Base-by-base conservation (phyloP, 2,329 filamentous ascomycete species). In the Colletotrichum sansevieriae region DNA sequence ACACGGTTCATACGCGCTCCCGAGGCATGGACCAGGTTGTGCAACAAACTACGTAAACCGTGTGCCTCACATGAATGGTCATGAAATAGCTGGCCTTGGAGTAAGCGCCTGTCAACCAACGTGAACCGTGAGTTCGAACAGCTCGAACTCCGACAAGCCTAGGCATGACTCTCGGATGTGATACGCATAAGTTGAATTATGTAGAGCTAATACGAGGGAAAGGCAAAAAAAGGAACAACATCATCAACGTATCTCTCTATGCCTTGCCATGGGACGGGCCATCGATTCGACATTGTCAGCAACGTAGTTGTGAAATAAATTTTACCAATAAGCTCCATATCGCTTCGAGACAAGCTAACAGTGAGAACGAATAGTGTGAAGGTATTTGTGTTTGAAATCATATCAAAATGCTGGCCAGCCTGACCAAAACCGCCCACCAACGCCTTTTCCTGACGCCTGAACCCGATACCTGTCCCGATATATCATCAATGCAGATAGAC, bases 361-460 rank as follows among this genome's bases (percentile, higher is more conserved):
- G 2, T 29, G 5, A 29, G 29, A 9, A 29, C 8, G 25, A 13
- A 35, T 13, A 55, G 52, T 22, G 52, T 22, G 52, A 55, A 55
- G 13, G 49, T 54, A 4, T 37, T 41, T 41, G 12, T 55, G 43
- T 55, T 41, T 41, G 3, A 29, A 55, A 33, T 35, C 33, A 13
- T 55, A 1, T 55, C 35, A 37, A 41, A 55, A 55, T 55, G 52
- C 52, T 41, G 11, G 5, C 8, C 35, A 18, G 37, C 52, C 52
- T n/a, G 22, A 15, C 35, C 35, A 18, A 25, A 55, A 55, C 12
- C 35, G 25, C 22, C 18, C 18, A 55, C 18, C 33, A 55, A 55
- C 52, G 52, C 52, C 35, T 41, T 20, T 18, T 13, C 52, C 33
- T 18, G n/a, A 55, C 52, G 52, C 52, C 52, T 15, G 3, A 25